Evolutionary conservation across 2,329 filamentous ascomycete species (phyloP).

Genomic region (Colletotrichum scovillei): DNA sequence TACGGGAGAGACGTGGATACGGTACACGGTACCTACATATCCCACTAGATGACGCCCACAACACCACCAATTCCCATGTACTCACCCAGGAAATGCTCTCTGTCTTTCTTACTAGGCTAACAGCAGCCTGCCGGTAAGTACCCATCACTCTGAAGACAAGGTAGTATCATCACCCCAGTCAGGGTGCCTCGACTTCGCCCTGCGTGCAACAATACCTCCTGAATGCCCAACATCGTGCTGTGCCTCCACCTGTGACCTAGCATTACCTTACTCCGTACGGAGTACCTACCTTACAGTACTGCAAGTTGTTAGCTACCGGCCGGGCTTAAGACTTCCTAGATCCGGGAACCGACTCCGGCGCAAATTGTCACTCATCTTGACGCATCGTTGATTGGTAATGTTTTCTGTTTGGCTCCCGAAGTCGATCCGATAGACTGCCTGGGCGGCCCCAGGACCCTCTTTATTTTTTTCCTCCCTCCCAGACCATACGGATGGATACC

Average conservation of each 20-base stretch:
- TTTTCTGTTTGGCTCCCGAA: conserved; percentile 18
- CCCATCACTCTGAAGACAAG: background rate
- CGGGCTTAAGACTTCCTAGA: conserved; percentile 31
- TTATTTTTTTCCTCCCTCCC: background rate
- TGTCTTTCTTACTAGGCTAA: background rate
- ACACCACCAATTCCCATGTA: conserved; percentile 1
- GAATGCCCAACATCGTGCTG: background rate
- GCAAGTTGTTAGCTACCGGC: conserved; percentile 14
- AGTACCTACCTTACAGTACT: background rate
- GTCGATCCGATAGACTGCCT: conserved; percentile 22
- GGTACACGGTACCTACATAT: conserved; percentile 28
- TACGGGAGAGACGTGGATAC: background rate
- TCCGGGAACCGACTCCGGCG: conserved; percentile 19
- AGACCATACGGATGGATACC: background rate
- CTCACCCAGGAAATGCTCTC: background rate
- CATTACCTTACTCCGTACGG: background rate
- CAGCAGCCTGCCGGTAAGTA: background rate
- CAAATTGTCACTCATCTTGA: conserved; percentile 17
- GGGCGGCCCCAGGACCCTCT: background rate
- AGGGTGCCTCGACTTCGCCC: background rate
- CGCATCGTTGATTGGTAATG: conserved; percentile 31
- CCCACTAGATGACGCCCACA: background rate
- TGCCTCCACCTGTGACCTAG: no score
- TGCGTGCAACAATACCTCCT: background rate
- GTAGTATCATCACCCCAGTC: no score